Conservation (phyloP, 352 stramenopile genomes). For the Aphanomyces astaci region DNA sequence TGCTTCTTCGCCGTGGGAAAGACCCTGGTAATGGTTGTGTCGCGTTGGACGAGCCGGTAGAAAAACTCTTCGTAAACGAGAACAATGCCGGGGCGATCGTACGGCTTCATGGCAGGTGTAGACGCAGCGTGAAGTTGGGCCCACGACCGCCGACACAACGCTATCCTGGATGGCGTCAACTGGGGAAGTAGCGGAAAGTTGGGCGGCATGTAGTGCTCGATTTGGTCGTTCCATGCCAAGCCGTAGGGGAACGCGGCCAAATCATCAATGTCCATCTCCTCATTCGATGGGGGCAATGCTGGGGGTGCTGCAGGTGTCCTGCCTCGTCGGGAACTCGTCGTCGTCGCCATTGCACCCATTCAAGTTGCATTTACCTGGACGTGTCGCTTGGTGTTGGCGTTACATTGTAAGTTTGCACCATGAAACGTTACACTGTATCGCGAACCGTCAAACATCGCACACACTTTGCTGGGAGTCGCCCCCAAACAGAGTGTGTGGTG, state of each 20-base stretch:
- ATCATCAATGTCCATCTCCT: conserved; percentile 4
- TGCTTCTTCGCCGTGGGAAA: conserved; percentile 13
- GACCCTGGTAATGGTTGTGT: conserved; percentile 4
- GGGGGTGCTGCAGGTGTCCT: background rate
- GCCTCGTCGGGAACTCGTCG: background rate
- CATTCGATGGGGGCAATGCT: background rate
- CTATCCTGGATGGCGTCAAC: background rate
- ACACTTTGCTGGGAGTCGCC: too few relatives aligned
- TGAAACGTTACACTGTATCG: too few relatives aligned
- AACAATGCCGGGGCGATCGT: conserved; percentile 12
- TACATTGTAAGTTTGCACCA: too few relatives aligned
- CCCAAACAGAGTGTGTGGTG: too few relatives aligned
- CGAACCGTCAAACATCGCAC: too few relatives aligned
- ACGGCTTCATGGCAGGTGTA: background rate
- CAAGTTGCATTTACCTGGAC: too few relatives aligned
- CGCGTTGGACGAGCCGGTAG: conserved; percentile 9
- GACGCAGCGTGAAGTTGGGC: conserved; percentile 1
- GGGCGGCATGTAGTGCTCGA: conserved; percentile 18
- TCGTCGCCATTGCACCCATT: background rate
- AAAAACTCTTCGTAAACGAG: conserved; percentile 21
- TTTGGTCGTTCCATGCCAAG: background rate
- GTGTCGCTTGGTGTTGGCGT: too few relatives aligned
- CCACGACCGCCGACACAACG: conserved; percentile 8
- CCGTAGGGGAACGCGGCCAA: background rate
- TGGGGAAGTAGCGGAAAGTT: conserved; percentile 7